Evolutionary conservation across 2,329 filamentous ascomycete species (phyloP).

Genomic region (Hypoxylon sp.): DNA sequence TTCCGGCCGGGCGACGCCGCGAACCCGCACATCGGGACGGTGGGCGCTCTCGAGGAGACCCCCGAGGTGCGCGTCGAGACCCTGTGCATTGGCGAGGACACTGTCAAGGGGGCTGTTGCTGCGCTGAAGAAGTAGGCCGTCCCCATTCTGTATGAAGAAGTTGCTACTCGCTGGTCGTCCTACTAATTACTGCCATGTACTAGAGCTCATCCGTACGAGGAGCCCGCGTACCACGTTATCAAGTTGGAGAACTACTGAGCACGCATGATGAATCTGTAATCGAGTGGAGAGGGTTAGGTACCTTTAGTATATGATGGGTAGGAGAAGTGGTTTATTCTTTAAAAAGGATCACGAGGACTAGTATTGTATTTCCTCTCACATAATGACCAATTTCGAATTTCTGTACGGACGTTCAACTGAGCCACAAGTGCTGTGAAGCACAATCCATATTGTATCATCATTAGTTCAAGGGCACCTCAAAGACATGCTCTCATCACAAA

Average conservation of each 20-base stretch:
- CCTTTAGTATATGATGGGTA: neutral
- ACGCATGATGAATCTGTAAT: neutral
- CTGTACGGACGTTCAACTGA: neutral
- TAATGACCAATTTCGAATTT: neutral
- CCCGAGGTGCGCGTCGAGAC: conserved; percentile 75
- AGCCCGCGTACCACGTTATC: conserved; percentile 64
- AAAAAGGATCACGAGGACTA: neutral
- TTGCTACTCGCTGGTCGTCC: neutral
- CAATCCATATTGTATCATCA: neutral
- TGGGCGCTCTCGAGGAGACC: conserved; percentile 70
- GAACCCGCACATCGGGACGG: conserved; percentile 73
- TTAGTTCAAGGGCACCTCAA: neutral
- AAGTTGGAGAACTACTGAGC: conserved; percentile 62
- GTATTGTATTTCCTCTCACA: neutral
- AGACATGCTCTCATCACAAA: neutral
- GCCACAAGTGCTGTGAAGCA: neutral
- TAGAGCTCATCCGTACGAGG: conserved; percentile 68
- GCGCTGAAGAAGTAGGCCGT: conserved; percentile 73
- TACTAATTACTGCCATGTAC: no score
- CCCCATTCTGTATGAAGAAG: neutral
- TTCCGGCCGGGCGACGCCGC: conserved; percentile 74
- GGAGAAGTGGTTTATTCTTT: neutral
- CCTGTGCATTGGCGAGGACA: conserved; percentile 71
- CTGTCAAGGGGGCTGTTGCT: conserved; percentile 69
- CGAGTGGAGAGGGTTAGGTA: neutral